Base-by-base conservation (phyloP, 2,329 filamentous ascomycete genomes). In the Pestalotiopsis sp. region DNA sequence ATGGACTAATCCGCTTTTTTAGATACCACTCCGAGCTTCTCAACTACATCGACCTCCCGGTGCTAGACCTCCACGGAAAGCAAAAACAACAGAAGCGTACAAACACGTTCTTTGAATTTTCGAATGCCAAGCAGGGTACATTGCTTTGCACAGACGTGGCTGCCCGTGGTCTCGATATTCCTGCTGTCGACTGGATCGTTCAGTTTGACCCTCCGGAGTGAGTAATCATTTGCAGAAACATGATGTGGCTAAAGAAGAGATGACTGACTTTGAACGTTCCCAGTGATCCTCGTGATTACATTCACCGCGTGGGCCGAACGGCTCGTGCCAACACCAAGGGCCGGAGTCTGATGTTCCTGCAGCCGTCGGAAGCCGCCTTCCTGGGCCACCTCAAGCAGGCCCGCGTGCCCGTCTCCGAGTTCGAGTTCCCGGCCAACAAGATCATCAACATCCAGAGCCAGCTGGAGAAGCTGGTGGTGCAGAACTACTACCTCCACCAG, bases 1-100 rank as follows among this genome's bases (percentile, higher is more conserved):
- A 58, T 58, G 14, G 11, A 27, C 52, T 58, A 27, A 58, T 3
- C 12, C 20, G 14, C 14, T 58, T 12, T 27, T 58, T 1, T 25
- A 58, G 52, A 36, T 99, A 98, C 83, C 94, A 97, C 82, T 90
- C 93, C 31, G 95, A 98, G 80, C 89, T 99, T 36, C 90, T 99
- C 74, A 98, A 98, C 84, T 98, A 93, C 81, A 93, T 94, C 74
- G 91, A 94, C 77, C 84, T 94, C 2, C 91, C 91, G 5, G 91
- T 94, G 20, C 85, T 94, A 31, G 91, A 91, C 73, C 83, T 95
- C 2, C 92, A 94, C 77, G 96, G 94, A 74, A 98, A 99, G 83
- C 94, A 97, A 83, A 99, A 99, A 83, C 96, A 99, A 82, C 94
- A 98, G 82, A 97, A 97, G 81, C 93, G 96, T n/a, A 99, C 96